phyloP scores from a whole-genome alignment of 1,284 basidiomycete species.

The Earliella scabrosa region DNA sequence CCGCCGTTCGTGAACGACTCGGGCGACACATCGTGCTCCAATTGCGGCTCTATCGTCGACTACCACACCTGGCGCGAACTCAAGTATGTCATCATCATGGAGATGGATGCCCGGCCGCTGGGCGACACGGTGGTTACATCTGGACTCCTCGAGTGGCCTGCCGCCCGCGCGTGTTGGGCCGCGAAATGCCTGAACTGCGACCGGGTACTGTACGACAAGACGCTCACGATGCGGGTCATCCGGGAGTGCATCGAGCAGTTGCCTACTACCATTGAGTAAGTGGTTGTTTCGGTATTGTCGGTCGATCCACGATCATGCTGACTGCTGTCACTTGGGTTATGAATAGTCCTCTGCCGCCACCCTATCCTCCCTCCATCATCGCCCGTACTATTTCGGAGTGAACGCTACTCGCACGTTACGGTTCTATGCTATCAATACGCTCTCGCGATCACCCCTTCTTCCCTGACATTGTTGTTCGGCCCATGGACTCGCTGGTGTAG shows the following conservation, averaged over 20 bases:
- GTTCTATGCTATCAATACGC: neutral
- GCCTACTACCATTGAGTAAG: slow-evolving; percentile 44
- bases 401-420: neutral
- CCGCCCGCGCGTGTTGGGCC: slow-evolving; percentile 61
- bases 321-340: neutral
- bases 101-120: slow-evolving; percentile 60
- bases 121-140: slow-evolving; percentile 57
- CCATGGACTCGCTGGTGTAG: neutral
- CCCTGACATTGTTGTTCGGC: neutral
- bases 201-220: slow-evolving; percentile 59
- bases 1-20: slow-evolving; percentile 60
- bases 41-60: slow-evolving; percentile 52
- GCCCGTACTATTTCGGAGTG: neutral
- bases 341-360: neutral
- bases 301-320: neutral
- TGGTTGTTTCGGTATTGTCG: neutral
- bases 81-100: slow-evolving; percentile 55
- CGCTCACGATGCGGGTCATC: slow-evolving; percentile 56
- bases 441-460: neutral
- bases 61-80: slow-evolving; percentile 68
- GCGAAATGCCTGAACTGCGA: slow-evolving; percentile 56
- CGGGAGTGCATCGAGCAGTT: slow-evolving; percentile 55
- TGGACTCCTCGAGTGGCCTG: slow-evolving; percentile 57
- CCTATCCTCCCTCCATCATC: neutral
- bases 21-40: slow-evolving; percentile 44